Percentiles rank a stretch among this genome's conserved stretches.
Conservation (phyloP, 2,329 filamentous ascomycete genomes). For the Aulographum hederae region DNA sequence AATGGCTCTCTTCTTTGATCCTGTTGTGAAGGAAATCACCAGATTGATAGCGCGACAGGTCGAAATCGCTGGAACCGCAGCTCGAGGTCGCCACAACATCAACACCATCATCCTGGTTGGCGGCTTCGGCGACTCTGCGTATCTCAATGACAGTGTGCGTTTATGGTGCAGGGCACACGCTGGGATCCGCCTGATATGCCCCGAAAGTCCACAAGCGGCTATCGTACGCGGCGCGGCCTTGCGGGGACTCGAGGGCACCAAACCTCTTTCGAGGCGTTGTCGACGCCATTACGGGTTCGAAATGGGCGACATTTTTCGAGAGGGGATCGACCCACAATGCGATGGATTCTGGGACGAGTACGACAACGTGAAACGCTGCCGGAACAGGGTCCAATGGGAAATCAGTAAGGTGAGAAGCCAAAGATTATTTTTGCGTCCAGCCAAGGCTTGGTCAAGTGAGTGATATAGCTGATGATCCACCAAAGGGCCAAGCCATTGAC, state of each 20-base stretch:
- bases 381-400: neutral
- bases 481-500: too few species aligned
- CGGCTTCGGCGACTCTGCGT: slow-evolving; percentile 5
- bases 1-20: slow-evolving; percentile 3
- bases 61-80: neutral
- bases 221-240: slow-evolving; percentile 3
- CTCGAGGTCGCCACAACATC: neutral
- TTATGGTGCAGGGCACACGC: slow-evolving; percentile 3
- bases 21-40: slow-evolving; percentile 3
- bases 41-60: slow-evolving; percentile 2
- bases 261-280: neutral
- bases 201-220: slow-evolving; percentile 1
- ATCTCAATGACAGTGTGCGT: slow-evolving; percentile 1
- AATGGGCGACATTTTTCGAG: neutral
- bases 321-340: neutral
- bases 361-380: neutral
- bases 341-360: neutral
- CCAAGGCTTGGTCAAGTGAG: neutral
- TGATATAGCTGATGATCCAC: neutral
- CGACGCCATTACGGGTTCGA: slow-evolving; percentile 2
- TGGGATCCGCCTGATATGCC: neutral
- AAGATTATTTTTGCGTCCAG: neutral
- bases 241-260: neutral
- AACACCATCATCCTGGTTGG: slow-evolving; percentile 5
- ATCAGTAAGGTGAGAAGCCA: slow-evolving; percentile 1